Conservation (phyloP, 225 moss, liverwort and hornwort genomes). For the Takakia lepidozioides region DNA sequence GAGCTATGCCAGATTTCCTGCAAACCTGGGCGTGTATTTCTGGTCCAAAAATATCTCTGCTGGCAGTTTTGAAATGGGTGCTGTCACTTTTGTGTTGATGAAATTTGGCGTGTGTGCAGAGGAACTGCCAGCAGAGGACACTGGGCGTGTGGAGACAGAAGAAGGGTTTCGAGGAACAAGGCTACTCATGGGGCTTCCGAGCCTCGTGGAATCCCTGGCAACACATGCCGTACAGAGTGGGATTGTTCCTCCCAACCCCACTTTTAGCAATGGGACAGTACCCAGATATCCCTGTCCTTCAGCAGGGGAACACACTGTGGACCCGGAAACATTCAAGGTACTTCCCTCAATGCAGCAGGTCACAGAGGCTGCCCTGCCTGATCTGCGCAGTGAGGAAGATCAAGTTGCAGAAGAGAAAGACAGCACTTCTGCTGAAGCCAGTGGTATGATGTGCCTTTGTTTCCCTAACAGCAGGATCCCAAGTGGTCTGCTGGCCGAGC, state of each 20-base stretch:
- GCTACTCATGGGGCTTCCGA: conserved; percentile 81
- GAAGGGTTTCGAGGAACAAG: conserved; percentile 97
- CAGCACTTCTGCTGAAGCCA: conserved; percentile 22
- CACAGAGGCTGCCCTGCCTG: conserved; percentile 13
- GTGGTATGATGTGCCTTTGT: conserved; percentile 28
- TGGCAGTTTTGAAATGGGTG: no score
- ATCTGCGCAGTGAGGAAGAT: no score
- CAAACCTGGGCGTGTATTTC: no score
- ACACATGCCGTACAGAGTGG: conserved; percentile 57
- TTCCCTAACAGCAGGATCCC: neutral
- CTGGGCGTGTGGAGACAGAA: conserved; percentile 73
- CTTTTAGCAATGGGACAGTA: conserved; percentile 37
- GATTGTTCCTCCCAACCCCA: conserved; percentile 26
- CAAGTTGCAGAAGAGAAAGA: conserved; percentile 15
- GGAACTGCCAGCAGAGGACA: conserved; percentile 63
- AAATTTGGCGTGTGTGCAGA: conserved; percentile 37
- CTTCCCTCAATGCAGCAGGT: conserved; percentile 30
- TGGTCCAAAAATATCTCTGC: no score
- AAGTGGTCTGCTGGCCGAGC: conserved; percentile 13
- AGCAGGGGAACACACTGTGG: conserved; percentile 5
- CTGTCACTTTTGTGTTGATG: conserved; percentile 4
- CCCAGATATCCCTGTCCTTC: conserved; percentile 1
- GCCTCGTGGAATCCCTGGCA: conserved; percentile 59
- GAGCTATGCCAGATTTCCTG: no score
- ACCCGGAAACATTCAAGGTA: conserved; percentile 7